These are phyloP conservation scores for Geopyxis carbonaria DNA, from an alignment of 495 filamentous ascomycete species.

Conservation along the genomic window DNA sequence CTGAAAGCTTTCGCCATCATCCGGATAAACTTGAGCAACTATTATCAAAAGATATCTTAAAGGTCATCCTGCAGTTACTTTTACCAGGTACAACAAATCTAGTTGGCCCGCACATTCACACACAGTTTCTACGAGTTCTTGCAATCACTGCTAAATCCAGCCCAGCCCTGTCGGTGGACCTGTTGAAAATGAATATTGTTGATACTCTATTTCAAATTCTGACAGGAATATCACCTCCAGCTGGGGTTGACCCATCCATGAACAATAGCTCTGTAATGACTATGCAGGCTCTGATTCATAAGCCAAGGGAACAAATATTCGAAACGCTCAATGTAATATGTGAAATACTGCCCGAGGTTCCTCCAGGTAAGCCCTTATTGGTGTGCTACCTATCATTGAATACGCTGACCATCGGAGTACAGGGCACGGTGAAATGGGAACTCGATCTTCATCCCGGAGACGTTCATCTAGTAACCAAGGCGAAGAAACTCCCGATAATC, in stretches of 20 bases:
- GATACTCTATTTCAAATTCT: conserved; percentile 96
- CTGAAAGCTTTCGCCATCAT: conserved; percentile 85
- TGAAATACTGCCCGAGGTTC: conserved; percentile 66
- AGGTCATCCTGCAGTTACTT: conserved; percentile 72
- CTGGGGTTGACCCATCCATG: conserved; percentile 58
- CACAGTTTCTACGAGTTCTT: conserved; percentile 82
- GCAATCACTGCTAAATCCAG: conserved; percentile 78
- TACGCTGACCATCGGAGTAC: neutral
- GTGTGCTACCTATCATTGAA: neutral
- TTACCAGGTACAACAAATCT: conserved; percentile 90
- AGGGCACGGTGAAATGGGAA: neutral
- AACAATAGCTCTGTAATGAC: conserved; percentile 95
- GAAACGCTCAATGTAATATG: conserved; percentile 97
- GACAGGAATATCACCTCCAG: conserved; percentile 85
- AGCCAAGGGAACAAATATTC: conserved; percentile 89
- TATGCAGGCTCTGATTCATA: conserved; percentile 95
- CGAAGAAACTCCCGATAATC: conserved; percentile 48
- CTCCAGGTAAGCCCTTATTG: conserved; percentile 22
- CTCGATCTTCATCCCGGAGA: conserved; percentile 6
- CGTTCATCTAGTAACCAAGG: conserved; percentile 1
- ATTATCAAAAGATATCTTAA: conserved; percentile 69
- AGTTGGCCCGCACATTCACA: conserved; percentile 89
- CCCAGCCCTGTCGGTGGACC: conserved; percentile 66
- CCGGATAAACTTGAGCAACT: conserved; percentile 80
- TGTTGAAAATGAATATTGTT: conserved; percentile 93